These are phyloP conservation scores for Microdochium bolleyi DNA, from an alignment of 2,329 filamentous ascomycete genomes.

Conservation along the genomic window DNA sequence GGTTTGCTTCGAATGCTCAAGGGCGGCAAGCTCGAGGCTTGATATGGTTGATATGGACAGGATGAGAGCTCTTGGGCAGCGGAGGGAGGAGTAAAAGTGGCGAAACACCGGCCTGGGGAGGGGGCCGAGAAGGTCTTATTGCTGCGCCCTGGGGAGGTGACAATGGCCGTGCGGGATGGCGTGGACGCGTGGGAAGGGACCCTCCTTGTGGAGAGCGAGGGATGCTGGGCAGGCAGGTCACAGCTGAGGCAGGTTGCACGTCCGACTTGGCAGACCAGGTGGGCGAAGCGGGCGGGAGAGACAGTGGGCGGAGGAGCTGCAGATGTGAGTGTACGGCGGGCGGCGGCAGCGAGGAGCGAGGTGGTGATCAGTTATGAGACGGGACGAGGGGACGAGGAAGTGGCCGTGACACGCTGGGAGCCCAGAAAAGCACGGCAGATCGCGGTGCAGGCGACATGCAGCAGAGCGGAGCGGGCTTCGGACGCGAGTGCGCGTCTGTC, in stretches of 20 bases:
- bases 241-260: slow-evolving; percentile 15
- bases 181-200: neutral
- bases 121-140: slow-evolving; percentile 24
- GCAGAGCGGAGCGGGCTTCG: slow-evolving; percentile 1
- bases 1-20: neutral
- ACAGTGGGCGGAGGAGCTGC: slow-evolving; percentile 1
- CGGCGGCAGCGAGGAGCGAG: slow-evolving; percentile 1
- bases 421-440: slow-evolving; percentile 9
- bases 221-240: neutral
- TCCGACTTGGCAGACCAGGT: slow-evolving; percentile 14
- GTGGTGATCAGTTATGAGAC: slow-evolving; percentile 3
- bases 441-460: slow-evolving; percentile 3
- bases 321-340: slow-evolving; percentile 1
- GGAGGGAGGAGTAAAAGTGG: slow-evolving; percentile 19
- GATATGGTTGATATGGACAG: neutral
- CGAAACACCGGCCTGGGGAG: slow-evolving; percentile 12
- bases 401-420: slow-evolving; percentile 12
- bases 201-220: neutral
- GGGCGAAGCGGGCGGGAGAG: slow-evolving; percentile 14
- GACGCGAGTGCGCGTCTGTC: neutral
- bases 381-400: neutral
- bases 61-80: slow-evolving; percentile 7
- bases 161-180: neutral
- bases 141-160: slow-evolving; percentile 5
- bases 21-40: neutral